Evolutionary conservation across 1,284 basidiomycete species (phyloP), one percentile per base, ranked within the genome.

Genomic region (Trametes polyzona): DNA sequence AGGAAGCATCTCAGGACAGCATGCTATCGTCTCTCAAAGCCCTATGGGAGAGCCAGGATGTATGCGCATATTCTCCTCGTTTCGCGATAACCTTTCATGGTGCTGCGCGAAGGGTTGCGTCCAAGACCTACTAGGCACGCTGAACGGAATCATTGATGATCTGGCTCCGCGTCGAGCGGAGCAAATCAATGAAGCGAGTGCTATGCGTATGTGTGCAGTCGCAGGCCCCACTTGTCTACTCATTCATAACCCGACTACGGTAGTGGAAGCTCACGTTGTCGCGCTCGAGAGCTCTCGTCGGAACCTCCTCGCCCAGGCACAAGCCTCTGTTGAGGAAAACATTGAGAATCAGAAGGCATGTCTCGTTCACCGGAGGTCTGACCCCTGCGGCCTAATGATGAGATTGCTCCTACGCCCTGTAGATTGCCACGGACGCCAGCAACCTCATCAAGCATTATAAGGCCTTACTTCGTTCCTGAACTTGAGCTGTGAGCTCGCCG

Each of bases 381-480:
- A n/a, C n/a, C n/a, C n/a, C n/a, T n/a, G n/a, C n/a, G n/a, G n/a
- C n/a, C n/a, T n/a, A n/a, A n/a, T n/a, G n/a, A n/a, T n/a, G n/a
- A n/a, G n/a, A n/a, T n/a, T n/a, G n/a, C n/a, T n/a, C n/a, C n/a
- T n/a, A n/a, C n/a, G n/a, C n/a, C n/a, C n/a, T n/a, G 8, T 16
- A 80, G 78, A 63, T 78, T 27, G 74, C 73, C 4, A 70, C 69
- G 40, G 78, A 80, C 59, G 77, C 78, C 7, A 68, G 72, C 17
- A 72, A 71, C 16, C 68, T 79, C 49, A 76, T 81, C 64, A 80
- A 74, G 44, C 71, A 77, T 51, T 80, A 79, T 60, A 80, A 80
- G 56, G 70, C 76, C 37, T 55, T 79, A 21, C 63, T 80, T 43
- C 64, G 70, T 44, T 62, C 69, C 16, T 69, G 47, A 52, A n/a